Evolutionary conservation across 2,329 filamentous ascomycete genomes (phyloP), one percentile per base, ranked within the genome.

Genomic region (Emericellopsis cladophorae): DNA sequence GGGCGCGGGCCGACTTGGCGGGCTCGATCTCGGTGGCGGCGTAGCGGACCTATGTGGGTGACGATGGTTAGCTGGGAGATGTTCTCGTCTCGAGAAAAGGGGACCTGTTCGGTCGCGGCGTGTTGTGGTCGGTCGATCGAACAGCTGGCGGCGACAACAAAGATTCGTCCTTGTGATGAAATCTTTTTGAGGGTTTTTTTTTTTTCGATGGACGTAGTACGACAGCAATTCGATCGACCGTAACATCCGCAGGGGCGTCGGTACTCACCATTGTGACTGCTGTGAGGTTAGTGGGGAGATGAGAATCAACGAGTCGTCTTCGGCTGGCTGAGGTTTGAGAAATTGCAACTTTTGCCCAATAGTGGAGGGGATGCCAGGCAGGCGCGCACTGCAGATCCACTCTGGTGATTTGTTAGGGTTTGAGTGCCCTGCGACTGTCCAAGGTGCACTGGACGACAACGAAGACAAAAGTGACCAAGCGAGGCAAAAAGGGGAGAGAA

Each of bases 1-100:
- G 89, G 65, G 90, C 84, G 76, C 90, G 87, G 70, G 92, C 92
- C 74, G 86, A 94, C 80, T 95, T 95, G 58, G 81, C 77, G 68
- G 81, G 72, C 60, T 83, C 75, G 66, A 93, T 90, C 67, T 88
- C 78, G 64, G 81, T 85, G 66, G 84, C 84, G 71, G 87, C 87
- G 88, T 95, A 95, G 26, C 26, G 26, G 26, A 29, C 26, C 26
- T 29, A n/a, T 7, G 6, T 21, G 14, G 7, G 34, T 5, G 15
- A n/a, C 16, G 34, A 15, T 29, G 26, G 26, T 29, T 29, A 29
- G 26, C 26, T 29, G 26, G 26, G 26, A 21, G 9, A 29, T 29
- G 26, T 29, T 12, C 26, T 29, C 26, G 8, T 9, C 26, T 9
- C 26, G 26, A 29, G 26, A 3, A 12, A 29, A 9, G 26, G 26